Evolutionary conservation across 2,329 filamentous ascomycete genomes (phyloP).

Genomic region (Bretziella fagacearum): DNA sequence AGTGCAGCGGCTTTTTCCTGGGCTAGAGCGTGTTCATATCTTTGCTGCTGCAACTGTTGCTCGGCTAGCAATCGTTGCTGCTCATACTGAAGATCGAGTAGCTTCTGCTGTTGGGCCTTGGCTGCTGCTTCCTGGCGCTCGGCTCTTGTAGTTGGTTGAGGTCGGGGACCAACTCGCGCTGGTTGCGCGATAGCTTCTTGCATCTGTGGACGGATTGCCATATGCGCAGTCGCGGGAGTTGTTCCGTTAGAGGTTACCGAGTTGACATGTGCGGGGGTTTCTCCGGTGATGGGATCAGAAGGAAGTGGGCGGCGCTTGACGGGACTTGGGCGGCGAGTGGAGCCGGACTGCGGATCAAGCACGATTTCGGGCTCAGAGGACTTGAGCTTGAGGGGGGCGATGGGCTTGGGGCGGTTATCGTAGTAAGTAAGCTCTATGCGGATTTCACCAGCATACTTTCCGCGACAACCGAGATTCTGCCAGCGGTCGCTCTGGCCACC

Average conservation of each 20-base stretch:
- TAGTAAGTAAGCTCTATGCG: conserved; percentile 94
- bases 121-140: conserved; percentile 13
- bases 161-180: conserved; percentile 12
- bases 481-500: conserved; percentile 90
- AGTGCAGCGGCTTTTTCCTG: conserved; percentile 20
- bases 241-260: neutral
- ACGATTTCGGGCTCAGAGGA: conserved; percentile 23
- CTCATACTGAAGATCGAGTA: conserved; percentile 19
- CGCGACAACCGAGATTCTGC: conserved; percentile 73
- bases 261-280: conserved; percentile 23
- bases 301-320: conserved; percentile 76
- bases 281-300: conserved; percentile 51
- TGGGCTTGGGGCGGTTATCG: conserved; percentile 67
- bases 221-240: conserved; percentile 5
- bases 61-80: conserved; percentile 18
- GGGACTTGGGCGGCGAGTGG: conserved; percentile 35
- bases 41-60: conserved; percentile 23
- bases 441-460: conserved; percentile 91
- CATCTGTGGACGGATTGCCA: conserved; percentile 14
- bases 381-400: conserved; percentile 28
- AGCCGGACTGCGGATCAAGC: conserved; percentile 16
- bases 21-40: conserved; percentile 20
- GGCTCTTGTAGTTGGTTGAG: conserved; percentile 15
- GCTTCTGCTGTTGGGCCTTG: conserved; percentile 18
- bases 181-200: conserved; percentile 12